Conservation (phyloP, 2,329 filamentous ascomycete genomes). For the Fusarium algeriense region DNA sequence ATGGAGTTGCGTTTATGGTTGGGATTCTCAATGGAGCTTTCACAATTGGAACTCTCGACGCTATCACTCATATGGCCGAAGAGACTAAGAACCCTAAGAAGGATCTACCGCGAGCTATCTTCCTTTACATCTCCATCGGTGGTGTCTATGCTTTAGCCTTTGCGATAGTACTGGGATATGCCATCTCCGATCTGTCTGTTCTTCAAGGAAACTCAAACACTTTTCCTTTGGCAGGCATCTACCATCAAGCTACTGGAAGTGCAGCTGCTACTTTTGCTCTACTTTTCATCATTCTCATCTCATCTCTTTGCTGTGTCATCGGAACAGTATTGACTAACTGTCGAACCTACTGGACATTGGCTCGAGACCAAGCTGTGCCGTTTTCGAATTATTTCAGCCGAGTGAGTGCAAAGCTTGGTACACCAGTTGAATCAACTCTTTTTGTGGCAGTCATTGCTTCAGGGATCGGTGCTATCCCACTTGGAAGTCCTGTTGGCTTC, state of each 20-base stretch:
- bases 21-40: slow-evolving; percentile 45
- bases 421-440: slow-evolving; percentile 40
- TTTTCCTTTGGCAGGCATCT: slow-evolving; percentile 42
- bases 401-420: slow-evolving; percentile 36
- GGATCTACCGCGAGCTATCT: slow-evolving; percentile 38
- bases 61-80: slow-evolving; percentile 46
- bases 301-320: slow-evolving; percentile 39
- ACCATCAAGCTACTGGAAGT: slow-evolving; percentile 42
- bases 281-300: slow-evolving; percentile 45
- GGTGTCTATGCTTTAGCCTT: slow-evolving; percentile 42
- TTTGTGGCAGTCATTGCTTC: slow-evolving; percentile 44
- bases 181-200: slow-evolving; percentile 42
- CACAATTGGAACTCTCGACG: slow-evolving; percentile 42
- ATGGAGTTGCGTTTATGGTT: slow-evolving; percentile 44
- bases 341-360: slow-evolving; percentile 42
- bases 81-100: slow-evolving; percentile 37
- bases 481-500: slow-evolving; percentile 44
- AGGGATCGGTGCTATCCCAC: slow-evolving; percentile 42
- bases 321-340: slow-evolving; percentile 45
- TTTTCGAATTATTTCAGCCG: slow-evolving; percentile 34
- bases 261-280: slow-evolving; percentile 36
- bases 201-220: slow-evolving; percentile 41
- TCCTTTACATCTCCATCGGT: slow-evolving; percentile 43
- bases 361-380: slow-evolving; percentile 44
- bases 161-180: slow-evolving; percentile 41